These are phyloP conservation scores for Gonium pectorale DNA, from an alignment of 139 green algal genomes.

Conservation along the genomic window DNA sequence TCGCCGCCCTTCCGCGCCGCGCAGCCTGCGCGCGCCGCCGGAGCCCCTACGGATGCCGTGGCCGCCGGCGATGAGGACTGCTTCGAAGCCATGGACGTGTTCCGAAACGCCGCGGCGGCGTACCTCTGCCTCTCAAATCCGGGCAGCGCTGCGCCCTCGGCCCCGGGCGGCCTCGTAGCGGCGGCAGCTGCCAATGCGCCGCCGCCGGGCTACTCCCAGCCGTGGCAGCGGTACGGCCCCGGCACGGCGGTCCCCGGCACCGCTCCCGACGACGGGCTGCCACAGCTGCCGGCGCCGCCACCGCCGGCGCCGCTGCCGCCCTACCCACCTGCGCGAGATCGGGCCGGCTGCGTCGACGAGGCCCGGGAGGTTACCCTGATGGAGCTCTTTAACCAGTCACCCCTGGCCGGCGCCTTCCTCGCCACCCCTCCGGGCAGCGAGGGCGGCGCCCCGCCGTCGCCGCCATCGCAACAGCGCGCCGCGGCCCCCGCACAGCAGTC, in stretches of 20 bases:
- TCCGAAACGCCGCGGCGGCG: constrained; percentile 4
- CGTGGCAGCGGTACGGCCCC: no score
- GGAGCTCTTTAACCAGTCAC: constrained; percentile 37
- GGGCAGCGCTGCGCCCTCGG: constrained; percentile 7
- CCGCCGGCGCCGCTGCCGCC: neutral
- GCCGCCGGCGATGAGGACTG: no score
- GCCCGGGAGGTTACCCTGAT: constrained; percentile 12
- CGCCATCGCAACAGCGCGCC: neutral
- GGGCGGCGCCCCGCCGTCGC: constrained; percentile 13
- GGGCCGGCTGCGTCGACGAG: neutral
- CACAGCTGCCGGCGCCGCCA: neutral
- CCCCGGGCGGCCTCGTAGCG: neutral
- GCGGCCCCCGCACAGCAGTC: neutral
- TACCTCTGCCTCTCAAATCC: neutral
- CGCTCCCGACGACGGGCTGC: neutral
- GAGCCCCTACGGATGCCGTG: no score
- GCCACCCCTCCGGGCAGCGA: neutral
- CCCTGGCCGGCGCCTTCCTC: constrained; percentile 15
- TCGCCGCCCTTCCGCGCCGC: no score
- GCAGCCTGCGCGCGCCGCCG: no score
- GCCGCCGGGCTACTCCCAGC: no score
- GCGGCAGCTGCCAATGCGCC: neutral
- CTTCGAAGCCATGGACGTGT: constrained; percentile 31
- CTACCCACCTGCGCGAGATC: neutral
- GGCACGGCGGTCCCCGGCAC: neutral